A percentile compares a stretch with the other conserved stretches of the same genome.
phyloP scores from a whole-genome alignment of 2,329 filamentous ascomycete species.

The Emergomyces orientalis region DNA sequence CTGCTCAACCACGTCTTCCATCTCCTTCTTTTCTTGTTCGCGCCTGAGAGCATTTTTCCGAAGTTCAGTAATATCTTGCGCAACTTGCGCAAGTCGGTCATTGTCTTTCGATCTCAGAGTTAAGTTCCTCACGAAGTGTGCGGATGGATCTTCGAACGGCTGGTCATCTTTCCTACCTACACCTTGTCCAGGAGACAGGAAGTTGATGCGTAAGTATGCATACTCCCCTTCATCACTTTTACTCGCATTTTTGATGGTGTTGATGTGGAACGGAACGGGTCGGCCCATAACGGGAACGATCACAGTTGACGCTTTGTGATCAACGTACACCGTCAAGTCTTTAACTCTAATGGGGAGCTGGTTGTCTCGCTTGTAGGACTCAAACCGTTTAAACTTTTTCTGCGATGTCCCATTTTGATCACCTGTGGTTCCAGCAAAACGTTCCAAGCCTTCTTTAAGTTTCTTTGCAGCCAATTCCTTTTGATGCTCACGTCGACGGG shows the following conservation, averaged over 20 bases:
- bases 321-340: constrained; percentile 82
- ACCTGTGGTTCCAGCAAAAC: constrained; percentile 76
- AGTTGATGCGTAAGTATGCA: constrained; percentile 91
- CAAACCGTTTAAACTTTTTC: constrained; percentile 98
- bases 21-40: constrained; percentile 97
- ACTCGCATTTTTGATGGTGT: constrained; percentile 97
- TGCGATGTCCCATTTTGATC: constrained; percentile 82
- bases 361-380: constrained; percentile 97
- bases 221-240: constrained; percentile 95
- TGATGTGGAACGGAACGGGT: constrained; percentile 95
- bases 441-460: constrained; percentile 73
- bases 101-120: constrained; percentile 90
- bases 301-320: constrained; percentile 80
- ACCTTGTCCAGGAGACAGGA: constrained; percentile 91
- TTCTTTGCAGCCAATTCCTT: constrained; percentile 82
- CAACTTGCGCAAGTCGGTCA: constrained; percentile 79
- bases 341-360: constrained; percentile 76
- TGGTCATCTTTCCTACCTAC: constrained; percentile 96
- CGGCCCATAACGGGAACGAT: constrained; percentile 95
- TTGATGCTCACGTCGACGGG: constrained; percentile 79
- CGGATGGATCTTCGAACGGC: constrained; percentile 90
- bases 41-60: constrained; percentile 86
- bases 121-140: constrained; percentile 90
- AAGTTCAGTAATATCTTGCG: constrained; percentile 87
- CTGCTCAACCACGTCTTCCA: constrained; percentile 98